phyloP scores from a whole-genome alignment of 768 basidiomycete species.

The Leccinum barrowsii region DNA sequence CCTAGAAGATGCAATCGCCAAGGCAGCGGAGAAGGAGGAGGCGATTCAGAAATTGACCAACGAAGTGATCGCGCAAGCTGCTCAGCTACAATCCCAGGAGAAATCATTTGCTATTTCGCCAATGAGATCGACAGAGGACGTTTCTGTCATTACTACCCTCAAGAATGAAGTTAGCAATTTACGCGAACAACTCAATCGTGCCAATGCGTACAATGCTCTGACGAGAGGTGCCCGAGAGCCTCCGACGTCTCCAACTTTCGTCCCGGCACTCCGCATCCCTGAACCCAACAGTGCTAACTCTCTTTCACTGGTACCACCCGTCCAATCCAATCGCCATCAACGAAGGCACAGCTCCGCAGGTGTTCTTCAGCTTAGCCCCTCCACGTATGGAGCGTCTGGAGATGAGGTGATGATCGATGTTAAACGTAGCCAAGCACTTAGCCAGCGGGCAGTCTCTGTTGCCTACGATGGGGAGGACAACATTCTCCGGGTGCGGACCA shows the following conservation, averaged over 20 bases:
- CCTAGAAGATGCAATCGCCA: conserved; percentile 72
- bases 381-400: conserved; percentile 67
- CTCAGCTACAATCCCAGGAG: conserved; percentile 74
- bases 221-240: conserved; percentile 74
- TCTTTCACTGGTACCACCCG: conserved; percentile 35
- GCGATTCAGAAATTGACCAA: conserved; percentile 77
- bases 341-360: conserved; percentile 86
- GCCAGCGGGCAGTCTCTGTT: conserved; percentile 84
- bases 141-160: conserved; percentile 79
- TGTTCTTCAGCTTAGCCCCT: conserved; percentile 56
- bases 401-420: conserved; percentile 76
- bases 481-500: conserved; percentile 57
- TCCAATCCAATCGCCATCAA: conserved; percentile 56
- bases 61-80: conserved; percentile 69
- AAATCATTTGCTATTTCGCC: conserved; percentile 64
- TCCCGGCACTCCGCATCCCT: conserved; percentile 64
- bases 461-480: conserved; percentile 84
- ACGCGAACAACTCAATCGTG: conserved; percentile 92
- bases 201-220: conserved; percentile 87
- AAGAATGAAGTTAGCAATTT: conserved; percentile 90
- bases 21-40: conserved; percentile 79
- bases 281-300: conserved; percentile 45
- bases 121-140: conserved; percentile 73
- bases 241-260: conserved; percentile 82
- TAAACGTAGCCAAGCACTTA: conserved; percentile 65